Percentiles rank a stretch among this genome's conserved stretches.
Evolutionary conservation across 129 eudicot species (phyloP).

Genomic region (Kitagawia praeruptora): DNA sequence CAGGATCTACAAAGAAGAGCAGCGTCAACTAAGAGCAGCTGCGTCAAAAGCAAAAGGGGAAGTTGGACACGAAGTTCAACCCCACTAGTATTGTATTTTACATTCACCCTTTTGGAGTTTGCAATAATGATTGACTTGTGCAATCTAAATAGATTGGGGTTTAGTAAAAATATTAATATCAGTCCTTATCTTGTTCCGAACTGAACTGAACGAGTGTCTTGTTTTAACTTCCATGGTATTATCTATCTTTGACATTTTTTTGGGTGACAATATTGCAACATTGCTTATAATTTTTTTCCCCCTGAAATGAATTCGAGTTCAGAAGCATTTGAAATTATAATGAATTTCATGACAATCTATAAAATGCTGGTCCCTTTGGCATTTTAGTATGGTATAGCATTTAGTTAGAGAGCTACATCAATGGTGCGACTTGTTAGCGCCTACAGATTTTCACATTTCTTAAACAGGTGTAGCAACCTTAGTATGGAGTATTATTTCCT

Average conservation of each 20-base stretch:
- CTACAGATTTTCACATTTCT: not conserved
- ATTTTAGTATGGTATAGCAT: not conserved
- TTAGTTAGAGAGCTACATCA: not conserved
- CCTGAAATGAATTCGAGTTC: not conserved
- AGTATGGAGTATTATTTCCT: not conserved
- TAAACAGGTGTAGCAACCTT: not conserved
- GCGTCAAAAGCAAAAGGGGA: constrained; percentile 67
- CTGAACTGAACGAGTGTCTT: constrained; percentile 15
- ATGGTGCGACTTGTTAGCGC: not conserved
- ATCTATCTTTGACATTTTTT: not conserved
- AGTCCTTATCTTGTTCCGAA: constrained; percentile 22
- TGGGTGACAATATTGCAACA: not conserved
- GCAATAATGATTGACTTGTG: constrained; percentile 38
- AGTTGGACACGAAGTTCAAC: constrained; percentile 45
- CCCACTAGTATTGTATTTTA: constrained; percentile 31
- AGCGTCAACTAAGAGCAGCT: constrained; percentile 89
- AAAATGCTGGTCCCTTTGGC: not conserved
- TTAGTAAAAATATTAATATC: constrained; percentile 16
- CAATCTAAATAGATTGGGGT: constrained; percentile 23
- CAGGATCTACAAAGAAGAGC: constrained; percentile 92
- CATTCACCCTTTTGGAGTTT: constrained; percentile 11
- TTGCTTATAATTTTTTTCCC: constrained; percentile 16
- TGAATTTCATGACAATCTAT: not conserved
- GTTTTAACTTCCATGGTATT: constrained; percentile 17
- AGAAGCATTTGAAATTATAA: not conserved